Base-by-base conservation (phyloP, 768 basidiomycete genomes). In the Suillus bovinus region DNA sequence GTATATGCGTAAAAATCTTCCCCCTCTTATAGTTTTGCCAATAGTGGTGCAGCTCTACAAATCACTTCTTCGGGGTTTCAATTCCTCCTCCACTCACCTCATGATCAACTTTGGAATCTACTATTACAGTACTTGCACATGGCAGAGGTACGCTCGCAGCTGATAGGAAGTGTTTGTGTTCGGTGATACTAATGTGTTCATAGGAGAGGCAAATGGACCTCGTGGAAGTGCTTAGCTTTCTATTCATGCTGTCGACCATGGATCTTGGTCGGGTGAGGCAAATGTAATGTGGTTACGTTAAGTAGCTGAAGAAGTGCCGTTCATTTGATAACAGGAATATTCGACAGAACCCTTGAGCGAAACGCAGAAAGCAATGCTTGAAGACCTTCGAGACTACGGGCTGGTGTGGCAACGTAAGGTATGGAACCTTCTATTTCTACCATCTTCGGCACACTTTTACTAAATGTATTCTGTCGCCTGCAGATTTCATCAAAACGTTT, bases 171-270 rank as follows among this genome's bases (percentile, higher is more conserved):
- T n/a, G 13, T 34, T 24, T 50, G 63, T 60, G 36, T 66, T 62
- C 24, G 38, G 47, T 67, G 69, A 66, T 61, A 41, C 42, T 62
- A 44, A 68, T 65, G 49, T 53, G 55, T 61, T 64, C 49, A 36
- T 71, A 94, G 90, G 89, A 92, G 77, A 84, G 93, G 61, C 84
- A 88, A 70, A 93, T 95, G 87, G 96, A 96, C 75, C 81, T 96
- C 0, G 93, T 98, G 10, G 93, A 96, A 72, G 91, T 97, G 10
- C 81, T 99, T 60, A 90, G 90, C 66, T 95, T 99, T 76, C 81
- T 98, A 55, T 95, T 99, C 81, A 97, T 98, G 90, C 81, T 99
- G 63, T 95, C 95, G 2, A 97, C 93, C 4, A 95, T 96, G 87
- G 94, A 97, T 71, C 86, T 99, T 7, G 95, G 95, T 53, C 82